These are phyloP conservation scores for Ceratobasidium sp. DNA, from an alignment of 1,284 basidiomycete species.

Conservation along the genomic window DNA sequence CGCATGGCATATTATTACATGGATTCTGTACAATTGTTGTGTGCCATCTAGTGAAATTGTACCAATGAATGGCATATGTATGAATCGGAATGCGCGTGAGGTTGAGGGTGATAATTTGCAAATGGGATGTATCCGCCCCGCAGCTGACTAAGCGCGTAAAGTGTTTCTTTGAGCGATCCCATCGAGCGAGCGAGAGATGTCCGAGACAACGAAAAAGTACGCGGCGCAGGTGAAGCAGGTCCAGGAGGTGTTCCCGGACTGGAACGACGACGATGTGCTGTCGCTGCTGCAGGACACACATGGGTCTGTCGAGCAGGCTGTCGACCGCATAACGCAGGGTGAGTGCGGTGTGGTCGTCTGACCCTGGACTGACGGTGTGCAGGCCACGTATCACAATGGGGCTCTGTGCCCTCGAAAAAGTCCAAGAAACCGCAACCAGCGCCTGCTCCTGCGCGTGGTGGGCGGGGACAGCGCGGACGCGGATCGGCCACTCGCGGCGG, in stretches of 20 bases:
- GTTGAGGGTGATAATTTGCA: constrained; percentile 8
- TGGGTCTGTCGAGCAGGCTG: constrained; percentile 78
- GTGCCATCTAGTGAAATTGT: constrained; percentile 16
- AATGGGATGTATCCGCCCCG: not conserved
- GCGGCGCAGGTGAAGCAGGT: constrained; percentile 64
- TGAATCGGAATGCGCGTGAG: not conserved
- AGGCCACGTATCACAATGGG: constrained; percentile 87
- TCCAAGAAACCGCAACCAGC: constrained; percentile 65
- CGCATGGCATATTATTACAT: constrained; percentile 6
- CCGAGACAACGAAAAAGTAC: constrained; percentile 53
- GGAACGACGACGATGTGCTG: constrained; percentile 81
- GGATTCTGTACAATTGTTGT: constrained; percentile 2
- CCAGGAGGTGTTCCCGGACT: constrained; percentile 78
- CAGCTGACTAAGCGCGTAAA: constrained; percentile 14
- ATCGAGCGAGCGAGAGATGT: constrained; percentile 7
- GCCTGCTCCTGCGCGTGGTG: constrained; percentile 40
- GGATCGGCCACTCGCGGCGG: constrained; percentile 68
- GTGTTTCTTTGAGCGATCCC: not conserved
- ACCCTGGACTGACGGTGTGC: constrained; percentile 22
- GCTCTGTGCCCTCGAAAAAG: constrained; percentile 85
- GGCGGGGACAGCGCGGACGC: constrained; percentile 65
- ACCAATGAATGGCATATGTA: not conserved
- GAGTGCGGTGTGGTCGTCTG: constrained; percentile 40
- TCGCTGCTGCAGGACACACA: constrained; percentile 73
- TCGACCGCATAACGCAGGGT: constrained; percentile 82